Conservation (phyloP, 495 filamentous ascomycete species). For the Tuber borchii region DNA sequence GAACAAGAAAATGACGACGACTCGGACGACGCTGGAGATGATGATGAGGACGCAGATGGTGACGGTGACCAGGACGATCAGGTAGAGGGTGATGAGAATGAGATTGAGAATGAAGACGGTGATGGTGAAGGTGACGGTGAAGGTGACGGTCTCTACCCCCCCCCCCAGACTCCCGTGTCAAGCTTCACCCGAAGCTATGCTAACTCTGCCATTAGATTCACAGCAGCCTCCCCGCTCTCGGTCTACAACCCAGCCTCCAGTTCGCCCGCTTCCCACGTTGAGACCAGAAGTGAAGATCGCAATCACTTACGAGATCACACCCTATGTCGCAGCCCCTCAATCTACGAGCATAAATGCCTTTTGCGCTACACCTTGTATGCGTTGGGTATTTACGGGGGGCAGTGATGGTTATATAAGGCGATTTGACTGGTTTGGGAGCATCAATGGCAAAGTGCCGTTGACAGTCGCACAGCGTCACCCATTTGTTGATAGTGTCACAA, state of each 20-base stretch:
- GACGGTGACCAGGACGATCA: constrained; percentile 42
- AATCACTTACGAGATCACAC: constrained; percentile 87
- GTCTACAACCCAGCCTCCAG: constrained; percentile 44
- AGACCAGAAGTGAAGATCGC: constrained; percentile 77
- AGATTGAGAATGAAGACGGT: constrained; percentile 59
- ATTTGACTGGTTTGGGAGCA: constrained; percentile 90
- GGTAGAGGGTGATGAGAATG: constrained; percentile 44
- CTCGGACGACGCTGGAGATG: constrained; percentile 48
- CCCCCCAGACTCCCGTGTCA: constrained; percentile 54
- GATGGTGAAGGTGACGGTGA: constrained; percentile 51
- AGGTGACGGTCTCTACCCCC: constrained; percentile 51
- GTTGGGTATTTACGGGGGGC: constrained; percentile 90
- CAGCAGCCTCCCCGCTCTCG: constrained; percentile 48
- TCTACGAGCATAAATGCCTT: constrained; percentile 93
- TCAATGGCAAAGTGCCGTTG: constrained; percentile 86
- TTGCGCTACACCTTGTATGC: constrained; percentile 85
- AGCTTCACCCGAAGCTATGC: constrained; percentile 42
- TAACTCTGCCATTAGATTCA: constrained; percentile 38
- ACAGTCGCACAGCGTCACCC: constrained; percentile 95
- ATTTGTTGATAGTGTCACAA: constrained; percentile 94
- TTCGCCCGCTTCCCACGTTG: constrained; percentile 56
- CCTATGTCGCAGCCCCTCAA: constrained; percentile 92
- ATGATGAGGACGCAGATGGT: constrained; percentile 32
- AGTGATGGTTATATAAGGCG: constrained; percentile 91
- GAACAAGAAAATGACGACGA: constrained; percentile 52